Base-by-base conservation (phyloP, 495 filamentous ascomycete genomes). In the Talaromyces adpressus region DNA sequence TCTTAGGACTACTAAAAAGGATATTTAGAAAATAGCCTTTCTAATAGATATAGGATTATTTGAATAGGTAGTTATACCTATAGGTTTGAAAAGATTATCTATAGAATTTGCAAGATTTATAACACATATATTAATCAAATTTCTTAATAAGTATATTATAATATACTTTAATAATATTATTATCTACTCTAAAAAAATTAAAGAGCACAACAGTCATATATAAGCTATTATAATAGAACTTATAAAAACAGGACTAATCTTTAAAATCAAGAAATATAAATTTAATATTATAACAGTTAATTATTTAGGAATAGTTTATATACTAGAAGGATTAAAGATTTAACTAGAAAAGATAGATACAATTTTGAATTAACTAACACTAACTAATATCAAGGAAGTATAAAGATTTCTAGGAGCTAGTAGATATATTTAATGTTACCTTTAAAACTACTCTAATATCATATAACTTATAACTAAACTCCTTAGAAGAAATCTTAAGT, bases 161-260 rank as follows among this genome's bases (percentile, higher is more conserved):
- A 16, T 30, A 53, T 68, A 68, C 27, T 56, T 65, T 51, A 53
- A 69, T 63, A 56, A 69, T 39, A 63, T 69, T 20, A 51, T 69
- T 22, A 45, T 69, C 0, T 69, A 29, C 49, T 65, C n/a, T 6
- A 62, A 69, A 8, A 67, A 20, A 0, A 25, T 52, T 16, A 23
- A 67, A 45, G 53, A 67, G n/a, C 34, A 67, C 53, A 59, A 59
- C 5, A 1, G 65, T 5, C 29, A 69, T 64, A 57, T 65, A 30
- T 59, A 58, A 45, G 2, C 30, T 0, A 6, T 67, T 3, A 18
- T 69, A 16, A n/a, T 12, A 25, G 30, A 45, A 22, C 30, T 69
- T 41, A 59, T 41, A 41, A 53, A 67, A 9, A 32, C 16, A 4
- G 36, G 59, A 36, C 23, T 69, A 22, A 59, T 11, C 9, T 27